Evolutionary conservation across 768 basidiomycete genomes (phyloP), one percentile per base, ranked within the genome.

Genomic region (Piloderma croceum): DNA sequence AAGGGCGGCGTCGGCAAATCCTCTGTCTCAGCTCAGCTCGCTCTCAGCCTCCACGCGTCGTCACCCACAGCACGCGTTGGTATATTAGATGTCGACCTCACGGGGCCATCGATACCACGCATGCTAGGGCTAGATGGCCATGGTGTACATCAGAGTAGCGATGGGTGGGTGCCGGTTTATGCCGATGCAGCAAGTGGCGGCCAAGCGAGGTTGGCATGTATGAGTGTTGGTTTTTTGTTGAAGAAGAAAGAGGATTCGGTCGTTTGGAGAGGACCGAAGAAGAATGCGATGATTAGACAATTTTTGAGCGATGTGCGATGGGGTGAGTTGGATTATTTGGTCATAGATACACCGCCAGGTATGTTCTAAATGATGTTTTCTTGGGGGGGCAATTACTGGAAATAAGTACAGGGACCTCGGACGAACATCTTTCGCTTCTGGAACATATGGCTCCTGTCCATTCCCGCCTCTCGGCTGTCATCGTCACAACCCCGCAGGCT

Each of bases 1-100:
- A 99, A 99, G 62, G 96, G 96, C 24, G 96, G 94, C 24, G 96
- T 98, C 31, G 96, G 96, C 41, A 99, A 99, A 66, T 97, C 93
- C n/a, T 94, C 91, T 1, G 84, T 97, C 18, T 81, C 90, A 2
- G 78, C 84, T 6, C 96, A 98, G 52, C 74, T 98, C 22, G 93
- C 96, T 0, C 76, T 98, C 36, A 88, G 81, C 46, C 79, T 99
- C 6, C 78, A 87, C 64, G 69, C 71, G 2, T 81, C 76, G 18
- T 73, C 80, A 3, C 78, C 83, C 5, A 74, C 62, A 24, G 73
- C 76, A 4, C 79, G 77, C 44, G 85, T 91, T 19, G 90, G 90
- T n/a, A 79, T 97, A 33, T 76, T 97, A 33, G 93, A 96, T 63
- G 77, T 93, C 40, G 92, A 96, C 65, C 77, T 96, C 34, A 96